A percentile compares a stretch with the other conserved stretches of the same genome.
Evolutionary conservation across 352 stramenopile species (phyloP).

Genomic region (Globisporangium paroecandrum): DNA sequence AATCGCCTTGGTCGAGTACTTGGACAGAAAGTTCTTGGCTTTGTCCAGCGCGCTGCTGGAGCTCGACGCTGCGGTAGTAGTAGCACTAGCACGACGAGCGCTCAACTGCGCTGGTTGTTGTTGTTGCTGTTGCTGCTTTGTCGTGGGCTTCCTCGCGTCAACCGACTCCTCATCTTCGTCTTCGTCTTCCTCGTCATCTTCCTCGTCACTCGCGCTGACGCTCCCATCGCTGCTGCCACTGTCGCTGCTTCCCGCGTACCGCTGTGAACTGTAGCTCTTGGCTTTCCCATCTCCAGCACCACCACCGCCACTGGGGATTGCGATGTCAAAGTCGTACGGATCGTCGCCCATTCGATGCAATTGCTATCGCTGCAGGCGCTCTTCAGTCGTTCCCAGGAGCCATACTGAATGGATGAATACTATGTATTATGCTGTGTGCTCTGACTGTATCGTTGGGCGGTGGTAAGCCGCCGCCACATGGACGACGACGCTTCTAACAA

Average conservation of each 20-base stretch:
- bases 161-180: neutral
- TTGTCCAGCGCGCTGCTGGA: slow-evolving; percentile 52
- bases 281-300: neutral
- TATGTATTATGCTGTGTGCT: neutral
- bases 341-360: slow-evolving; percentile 16
- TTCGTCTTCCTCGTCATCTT: neutral
- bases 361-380: neutral
- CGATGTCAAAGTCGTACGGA: slow-evolving; percentile 35
- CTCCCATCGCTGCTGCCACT: neutral
- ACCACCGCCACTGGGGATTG: slow-evolving; percentile 4
- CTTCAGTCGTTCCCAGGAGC: neutral
- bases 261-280: slow-evolving; percentile 1
- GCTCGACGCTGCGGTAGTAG: neutral
- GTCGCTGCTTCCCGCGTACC: slow-evolving; percentile 5
- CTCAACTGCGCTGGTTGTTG: neutral
- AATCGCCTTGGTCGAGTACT: slow-evolving; percentile 47
- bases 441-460: neutral
- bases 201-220: slow-evolving; percentile 14
- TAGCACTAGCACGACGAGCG: too few species aligned
- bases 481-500: neutral
- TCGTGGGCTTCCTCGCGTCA: neutral
- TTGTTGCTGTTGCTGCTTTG: neutral
- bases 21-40: slow-evolving; percentile 69
- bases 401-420: neutral
- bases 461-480: neutral